Evolutionary conservation across 176 grass and related monocot genomes (phyloP).

Genomic region (Oryza brachyantha): DNA sequence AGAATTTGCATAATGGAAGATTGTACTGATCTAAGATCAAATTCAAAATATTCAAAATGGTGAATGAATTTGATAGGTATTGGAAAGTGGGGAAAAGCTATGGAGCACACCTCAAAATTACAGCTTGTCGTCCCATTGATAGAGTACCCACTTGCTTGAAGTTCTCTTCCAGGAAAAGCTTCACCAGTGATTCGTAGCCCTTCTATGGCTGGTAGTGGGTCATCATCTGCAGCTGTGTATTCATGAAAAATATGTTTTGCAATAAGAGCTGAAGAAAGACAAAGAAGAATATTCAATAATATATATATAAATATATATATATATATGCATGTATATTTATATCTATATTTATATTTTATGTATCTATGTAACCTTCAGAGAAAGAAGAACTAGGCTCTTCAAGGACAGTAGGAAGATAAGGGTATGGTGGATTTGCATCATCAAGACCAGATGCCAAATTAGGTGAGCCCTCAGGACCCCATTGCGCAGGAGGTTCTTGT

Average conservation of each 20-base stretch:
- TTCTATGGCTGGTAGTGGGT: constrained; percentile 82
- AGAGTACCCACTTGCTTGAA: constrained; percentile 93
- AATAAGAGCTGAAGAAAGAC: constrained; percentile 20
- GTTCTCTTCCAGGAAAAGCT: constrained; percentile 85
- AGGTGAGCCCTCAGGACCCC: constrained; percentile 55
- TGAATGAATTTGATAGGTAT: constrained; percentile 8
- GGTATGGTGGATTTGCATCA: constrained; percentile 53
- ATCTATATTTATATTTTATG: no score
- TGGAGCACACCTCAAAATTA: constrained; percentile 77
- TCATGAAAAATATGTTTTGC: constrained; percentile 19
- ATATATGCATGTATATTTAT: no score
- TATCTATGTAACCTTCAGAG: no score
- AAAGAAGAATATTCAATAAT: constrained; percentile 8
- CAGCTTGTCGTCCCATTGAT: constrained; percentile 93
- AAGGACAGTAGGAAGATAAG: constrained; percentile 85
- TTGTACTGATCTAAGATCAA: constrained; percentile 26
- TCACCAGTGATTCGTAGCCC: constrained; percentile 88
- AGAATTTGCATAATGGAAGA: constrained; percentile 30
- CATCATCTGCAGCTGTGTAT: constrained; percentile 77
- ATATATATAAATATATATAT: constrained; percentile 19
- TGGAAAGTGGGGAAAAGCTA: not conserved
- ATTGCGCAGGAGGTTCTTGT: constrained; percentile 66
- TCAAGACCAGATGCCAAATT: constrained; percentile 57
- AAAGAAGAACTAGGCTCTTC: constrained; percentile 89
- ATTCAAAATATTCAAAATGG: not conserved